phyloP scores from a whole-genome alignment of 129 eudicot genomes.

The Artemisia tridentata region DNA sequence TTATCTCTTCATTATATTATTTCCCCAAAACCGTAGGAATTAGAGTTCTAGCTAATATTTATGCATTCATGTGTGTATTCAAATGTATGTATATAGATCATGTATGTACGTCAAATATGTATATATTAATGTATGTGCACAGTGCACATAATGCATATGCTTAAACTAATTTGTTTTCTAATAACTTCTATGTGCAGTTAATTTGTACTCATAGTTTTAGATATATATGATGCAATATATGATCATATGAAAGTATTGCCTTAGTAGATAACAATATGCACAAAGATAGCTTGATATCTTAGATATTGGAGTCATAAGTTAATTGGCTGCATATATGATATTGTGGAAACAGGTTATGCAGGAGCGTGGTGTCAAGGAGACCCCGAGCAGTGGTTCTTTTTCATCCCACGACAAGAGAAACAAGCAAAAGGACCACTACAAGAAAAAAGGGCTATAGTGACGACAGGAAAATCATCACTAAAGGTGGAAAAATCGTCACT shows the following conservation, averaged over 20 bases:
- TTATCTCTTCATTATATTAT: neutral
- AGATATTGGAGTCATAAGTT: neutral
- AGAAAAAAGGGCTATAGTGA: too few species aligned
- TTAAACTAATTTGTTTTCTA: too few species aligned
- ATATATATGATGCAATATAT: too few species aligned
- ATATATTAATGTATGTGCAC: too few species aligned
- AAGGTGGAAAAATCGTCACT: too few species aligned
- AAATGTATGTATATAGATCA: neutral
- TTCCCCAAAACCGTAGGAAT: neutral
- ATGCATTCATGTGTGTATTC: neutral
- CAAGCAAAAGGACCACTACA: conserved; percentile 63
- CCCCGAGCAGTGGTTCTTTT: conserved; percentile 72
- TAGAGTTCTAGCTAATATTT: neutral
- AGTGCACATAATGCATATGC: too few species aligned
- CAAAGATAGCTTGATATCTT: neutral
- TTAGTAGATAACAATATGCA: neutral
- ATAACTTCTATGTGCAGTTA: neutral
- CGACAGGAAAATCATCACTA: too few species aligned
- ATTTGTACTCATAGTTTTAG: too few species aligned
- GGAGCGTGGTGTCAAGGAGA: conserved; percentile 51
- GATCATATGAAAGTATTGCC: conserved; percentile 1
- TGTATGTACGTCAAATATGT: neutral
- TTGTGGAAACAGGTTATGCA: conserved; percentile 36
- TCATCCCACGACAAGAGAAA: conserved; percentile 52
- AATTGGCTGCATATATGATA: neutral